Conservation (phyloP, 345 rosid species). For the Eucalyptus polybractea region DNA sequence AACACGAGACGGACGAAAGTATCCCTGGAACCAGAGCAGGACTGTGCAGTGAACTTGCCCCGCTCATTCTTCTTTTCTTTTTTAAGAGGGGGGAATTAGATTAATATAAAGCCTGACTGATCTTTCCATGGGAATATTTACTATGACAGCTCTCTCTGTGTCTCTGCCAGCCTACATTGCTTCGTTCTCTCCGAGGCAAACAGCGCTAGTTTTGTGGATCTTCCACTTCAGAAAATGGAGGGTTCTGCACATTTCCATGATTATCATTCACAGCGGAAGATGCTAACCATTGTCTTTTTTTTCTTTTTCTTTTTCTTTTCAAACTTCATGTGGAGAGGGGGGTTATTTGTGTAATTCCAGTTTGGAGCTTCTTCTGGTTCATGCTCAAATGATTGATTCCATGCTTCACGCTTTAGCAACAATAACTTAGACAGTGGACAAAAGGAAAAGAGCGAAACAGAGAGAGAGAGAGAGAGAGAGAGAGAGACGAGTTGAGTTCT, state of each 20-base stretch:
- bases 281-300: background rate
- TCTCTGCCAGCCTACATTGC: background rate
- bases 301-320: fast-evolving
- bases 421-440: background rate
- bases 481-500: background rate
- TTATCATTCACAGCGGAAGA: background rate
- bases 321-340: background rate
- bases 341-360: background rate
- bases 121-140: background rate
- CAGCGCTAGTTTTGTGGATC: background rate
- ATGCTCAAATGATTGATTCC: slow-evolving; percentile 13
- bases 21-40: background rate
- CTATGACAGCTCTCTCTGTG: background rate
- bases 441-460: background rate
- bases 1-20: background rate
- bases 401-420: slow-evolving; percentile 3
- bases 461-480: background rate
- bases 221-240: background rate
- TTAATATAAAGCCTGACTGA: background rate
- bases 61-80: background rate
- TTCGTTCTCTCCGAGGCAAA: slow-evolving; percentile 9
- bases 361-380: background rate
- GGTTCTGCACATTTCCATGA: background rate
- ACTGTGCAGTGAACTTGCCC: background rate
- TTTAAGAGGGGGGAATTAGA: background rate